Evolutionary conservation across 768 basidiomycete genomes (phyloP), one percentile per base, ranked within the genome.

Genomic region (Mycena kentingensis): DNA sequence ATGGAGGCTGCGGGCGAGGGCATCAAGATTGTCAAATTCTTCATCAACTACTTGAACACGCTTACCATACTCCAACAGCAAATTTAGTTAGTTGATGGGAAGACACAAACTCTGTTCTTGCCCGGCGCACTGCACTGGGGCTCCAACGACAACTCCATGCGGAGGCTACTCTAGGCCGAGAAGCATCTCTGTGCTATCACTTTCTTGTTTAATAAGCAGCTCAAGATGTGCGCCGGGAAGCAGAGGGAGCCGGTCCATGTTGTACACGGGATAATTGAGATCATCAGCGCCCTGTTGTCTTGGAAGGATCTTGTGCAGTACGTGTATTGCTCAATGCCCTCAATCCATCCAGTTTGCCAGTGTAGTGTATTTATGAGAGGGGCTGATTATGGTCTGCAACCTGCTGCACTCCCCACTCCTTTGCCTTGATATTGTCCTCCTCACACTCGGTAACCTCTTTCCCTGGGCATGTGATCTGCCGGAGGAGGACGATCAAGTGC

Each of bases 321-420:
- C n/a, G n/a, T n/a, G n/a, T 68, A 52, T 47, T 52, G 37, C 4
- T 42, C 12, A 43, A 11, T 37, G 38, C 43, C 19, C 37, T 51
- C 22, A 19, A 49, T n/a, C 3, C 22, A 52, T 42, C 18, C n/a
- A n/a, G 52, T 43, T n/a, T n/a, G 39, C 13, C 43, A 68, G 67
- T 18, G 52, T 67, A 15, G 48, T 60, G 11, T 50, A 35, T 12
- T 59, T 67, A 56, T 66, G 73, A 22, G 60, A 67, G 45, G 67
- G 67, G 7, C 63, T 70, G 18, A 62, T 67, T 3, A 59, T 68
- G 42, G 65, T 67, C 10, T 54, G 61, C 15, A 65, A 69, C 46
- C 46, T 65, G 28, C 56, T 65, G 0, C 67, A 70, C 44, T 55
- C 46, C 6, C 32, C 49, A 24, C 28, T 58, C 39, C 51, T 58